A percentile compares a stretch with the other conserved stretches of the same genome.
phyloP scores from a whole-genome alignment of 257 asterid genomes.

The Salvia hispanica region DNA sequence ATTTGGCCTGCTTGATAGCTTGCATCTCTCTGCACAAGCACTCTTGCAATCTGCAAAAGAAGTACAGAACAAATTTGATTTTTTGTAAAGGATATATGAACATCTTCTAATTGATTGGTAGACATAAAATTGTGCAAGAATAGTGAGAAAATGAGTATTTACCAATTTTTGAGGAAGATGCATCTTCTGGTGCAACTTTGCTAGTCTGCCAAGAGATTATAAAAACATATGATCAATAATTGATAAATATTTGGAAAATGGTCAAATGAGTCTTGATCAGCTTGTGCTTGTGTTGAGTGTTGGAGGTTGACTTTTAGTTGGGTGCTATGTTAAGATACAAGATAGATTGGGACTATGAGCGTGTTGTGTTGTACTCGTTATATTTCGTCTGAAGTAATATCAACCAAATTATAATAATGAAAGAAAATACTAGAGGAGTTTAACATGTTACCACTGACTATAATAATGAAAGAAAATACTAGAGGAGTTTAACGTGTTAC shows the following conservation, averaged over 20 bases:
- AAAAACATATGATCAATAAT: not conserved
- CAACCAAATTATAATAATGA: not conserved
- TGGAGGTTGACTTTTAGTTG: not conserved
- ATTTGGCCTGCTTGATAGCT: slow-evolving; percentile 50
- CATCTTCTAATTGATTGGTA: not conserved
- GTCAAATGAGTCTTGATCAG: not conserved
- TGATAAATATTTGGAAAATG: not conserved
- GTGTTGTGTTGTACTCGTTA: not conserved
- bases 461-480: not conserved
- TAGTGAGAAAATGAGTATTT: not conserved
- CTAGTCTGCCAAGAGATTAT: slow-evolving; percentile 46
- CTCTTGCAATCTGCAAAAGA: slow-evolving; percentile 49
- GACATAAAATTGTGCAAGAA: not conserved
- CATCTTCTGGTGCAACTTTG: slow-evolving; percentile 34
- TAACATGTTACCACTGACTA: slow-evolving; percentile 34
- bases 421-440: too few species aligned
- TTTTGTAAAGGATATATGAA: not conserved
- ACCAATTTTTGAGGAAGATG: slow-evolving; percentile 39
- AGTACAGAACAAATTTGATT: not conserved
- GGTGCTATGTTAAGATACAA: not conserved
- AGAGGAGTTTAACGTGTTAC: slow-evolving; percentile 24
- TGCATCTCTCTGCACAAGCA: slow-evolving; percentile 60
- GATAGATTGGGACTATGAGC: too few species aligned
- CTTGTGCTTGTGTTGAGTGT: not conserved
- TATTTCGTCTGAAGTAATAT: slow-evolving; percentile 19